These are phyloP conservation scores for Pezicula rhizophila DNA, from an alignment of 2,329 filamentous ascomycete genomes.

Conservation along the genomic window DNA sequence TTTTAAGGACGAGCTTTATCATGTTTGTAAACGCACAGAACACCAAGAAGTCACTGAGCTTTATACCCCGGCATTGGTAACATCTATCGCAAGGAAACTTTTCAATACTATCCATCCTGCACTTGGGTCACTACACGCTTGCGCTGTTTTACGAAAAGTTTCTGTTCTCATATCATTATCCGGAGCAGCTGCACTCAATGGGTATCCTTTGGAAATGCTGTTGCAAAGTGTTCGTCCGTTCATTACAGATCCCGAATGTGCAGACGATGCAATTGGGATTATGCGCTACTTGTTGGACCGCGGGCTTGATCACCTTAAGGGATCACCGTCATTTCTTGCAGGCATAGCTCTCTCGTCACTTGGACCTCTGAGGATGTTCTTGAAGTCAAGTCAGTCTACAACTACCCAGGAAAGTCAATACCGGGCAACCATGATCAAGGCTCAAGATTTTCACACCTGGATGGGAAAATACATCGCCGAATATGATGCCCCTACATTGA, in stretches of 20 bases:
- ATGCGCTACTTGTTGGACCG: conserved; percentile 74
- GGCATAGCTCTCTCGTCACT: conserved; percentile 76
- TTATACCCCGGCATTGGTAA: conserved; percentile 71
- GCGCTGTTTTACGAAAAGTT: conserved; percentile 79
- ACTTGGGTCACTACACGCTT: conserved; percentile 79
- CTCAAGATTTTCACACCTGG: conserved; percentile 73
- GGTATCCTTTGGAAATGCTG: conserved; percentile 86
- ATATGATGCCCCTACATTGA: conserved; percentile 43
- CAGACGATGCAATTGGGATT: conserved; percentile 83
- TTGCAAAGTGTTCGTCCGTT: conserved; percentile 74
- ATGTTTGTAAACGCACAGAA: conserved; percentile 68
- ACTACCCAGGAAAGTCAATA: conserved; percentile 84
- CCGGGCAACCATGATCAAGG: conserved; percentile 67
- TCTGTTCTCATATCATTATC: conserved; percentile 75
- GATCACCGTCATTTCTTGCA: conserved; percentile 68
- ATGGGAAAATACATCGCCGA: conserved; percentile 61
- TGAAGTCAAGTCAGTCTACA: conserved; percentile 68
- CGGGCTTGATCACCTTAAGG: conserved; percentile 58
- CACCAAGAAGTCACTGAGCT: conserved; percentile 53
- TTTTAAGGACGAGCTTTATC: conserved; percentile 67
- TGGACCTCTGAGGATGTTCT: conserved; percentile 69
- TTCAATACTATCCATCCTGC: conserved; percentile 77
- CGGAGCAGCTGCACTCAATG: conserved; percentile 63
- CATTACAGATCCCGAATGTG: conserved; percentile 77
- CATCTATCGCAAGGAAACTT: conserved; percentile 69